Evolutionary conservation across 495 filamentous ascomycete species (phyloP), one percentile per base, ranked within the genome.

Genomic region (Neurospora sp.): DNA sequence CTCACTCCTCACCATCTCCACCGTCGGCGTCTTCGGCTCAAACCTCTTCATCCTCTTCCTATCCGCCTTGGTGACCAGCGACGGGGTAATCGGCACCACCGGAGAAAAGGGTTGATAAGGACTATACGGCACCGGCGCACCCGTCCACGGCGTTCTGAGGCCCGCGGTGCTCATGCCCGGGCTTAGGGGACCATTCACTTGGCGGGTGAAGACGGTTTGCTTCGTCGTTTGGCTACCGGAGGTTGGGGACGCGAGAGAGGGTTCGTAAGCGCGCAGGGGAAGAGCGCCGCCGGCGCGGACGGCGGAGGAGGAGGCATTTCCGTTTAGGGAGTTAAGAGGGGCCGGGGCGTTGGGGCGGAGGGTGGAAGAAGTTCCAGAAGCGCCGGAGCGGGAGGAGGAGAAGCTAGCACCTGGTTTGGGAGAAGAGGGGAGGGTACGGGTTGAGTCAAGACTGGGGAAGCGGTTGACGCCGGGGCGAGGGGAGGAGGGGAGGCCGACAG

Each of bases 81-180:
- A 5, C 4, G 94, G 94, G 39, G 94, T 96, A 72, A 98, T 89
- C 0, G 94, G 94, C 18, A 96, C 92, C 9, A 96, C 86, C 0
- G 94, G 94, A 2, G 92, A 93, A 78, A 92, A 95, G 0, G 94
- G 94, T 87, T 97, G 96, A 78, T 98, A 98, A 6, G 94, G 92
- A 72, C 89, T 91, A 81, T 98, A 97, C 7, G 94, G 94, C 41
- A 87, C 85, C 1, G 93, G 90, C 48, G 92, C 88, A 6, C 92
- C 93, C 0, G 92, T 94, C 76, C 88, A 87, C 0, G 92, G 92
- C 9, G 89, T 89, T 69, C 82, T 83, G 75, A 86, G 72, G n/a
- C 85, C 88, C 0, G 54, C 54, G 12, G 82, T 82, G 5, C 11
- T 44, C 75, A 79, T 41, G 0, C 76, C 75, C 1, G 83, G 84